These are phyloP conservation scores for Erysimum cheiri DNA, from an alignment of 441 rosid species.

Conservation along the genomic window DNA sequence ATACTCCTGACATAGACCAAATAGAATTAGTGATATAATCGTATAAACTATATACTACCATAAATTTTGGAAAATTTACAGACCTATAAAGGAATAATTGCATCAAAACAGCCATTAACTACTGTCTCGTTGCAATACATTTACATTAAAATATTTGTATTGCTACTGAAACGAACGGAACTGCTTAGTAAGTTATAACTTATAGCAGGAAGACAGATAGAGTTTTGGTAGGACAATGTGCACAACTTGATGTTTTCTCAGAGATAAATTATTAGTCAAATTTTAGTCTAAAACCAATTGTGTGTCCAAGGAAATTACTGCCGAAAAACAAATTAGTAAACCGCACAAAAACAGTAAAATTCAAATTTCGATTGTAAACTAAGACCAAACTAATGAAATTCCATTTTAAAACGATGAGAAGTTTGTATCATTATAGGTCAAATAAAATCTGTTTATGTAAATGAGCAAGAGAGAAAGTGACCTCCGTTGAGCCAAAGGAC, in stretches of 20 bases:
- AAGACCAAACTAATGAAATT: not conserved
- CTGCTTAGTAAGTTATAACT: slow-evolving; percentile 7
- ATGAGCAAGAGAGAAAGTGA: slow-evolving; percentile 13
- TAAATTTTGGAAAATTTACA: not conserved
- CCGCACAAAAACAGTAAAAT: not conserved
- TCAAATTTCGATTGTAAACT: not conserved
- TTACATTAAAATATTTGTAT: not conserved
- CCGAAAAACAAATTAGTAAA: not conserved
- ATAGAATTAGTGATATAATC: not conserved
- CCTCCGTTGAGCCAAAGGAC: slow-evolving; percentile 82
- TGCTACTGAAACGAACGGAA: not conserved
- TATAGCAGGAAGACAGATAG: not conserved
- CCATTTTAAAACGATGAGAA: not conserved
- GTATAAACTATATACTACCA: not conserved
- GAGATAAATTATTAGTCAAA: not conserved
- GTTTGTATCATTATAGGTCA: not conserved
- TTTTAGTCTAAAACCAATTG: slow-evolving; percentile 2
- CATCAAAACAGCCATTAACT: not conserved
- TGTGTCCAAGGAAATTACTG: not conserved
- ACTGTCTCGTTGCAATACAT: not conserved
- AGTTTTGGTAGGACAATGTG: slow-evolving; percentile 27
- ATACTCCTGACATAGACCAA: no score
- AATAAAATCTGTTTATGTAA: not conserved
- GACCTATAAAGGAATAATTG: not conserved
- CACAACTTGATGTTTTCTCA: slow-evolving; percentile 16